Percentiles rank a stretch among this genome's conserved stretches.
Conservation (phyloP, 306 rosid genomes). For the Malus orientalis region DNA sequence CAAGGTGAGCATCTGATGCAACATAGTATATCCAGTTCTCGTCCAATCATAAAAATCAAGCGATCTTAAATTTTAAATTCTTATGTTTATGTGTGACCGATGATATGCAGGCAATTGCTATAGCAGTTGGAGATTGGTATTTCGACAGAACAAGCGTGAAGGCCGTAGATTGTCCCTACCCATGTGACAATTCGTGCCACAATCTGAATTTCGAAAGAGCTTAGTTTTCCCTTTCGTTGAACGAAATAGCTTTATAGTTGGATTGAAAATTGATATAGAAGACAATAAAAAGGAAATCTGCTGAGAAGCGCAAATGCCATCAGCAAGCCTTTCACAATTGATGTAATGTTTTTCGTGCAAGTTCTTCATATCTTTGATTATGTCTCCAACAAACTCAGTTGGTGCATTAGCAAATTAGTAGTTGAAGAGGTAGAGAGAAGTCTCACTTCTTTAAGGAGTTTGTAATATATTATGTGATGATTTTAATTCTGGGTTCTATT, state of each 20-base stretch:
- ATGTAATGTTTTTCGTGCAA: neutral
- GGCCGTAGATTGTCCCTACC: conserved; percentile 81
- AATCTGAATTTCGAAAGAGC: conserved; percentile 56
- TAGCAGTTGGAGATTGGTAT: conserved; percentile 94
- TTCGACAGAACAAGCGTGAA: conserved; percentile 60
- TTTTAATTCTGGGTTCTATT: neutral
- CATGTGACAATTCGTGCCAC: conserved; percentile 86
- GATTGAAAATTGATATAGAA: conserved; percentile 15
- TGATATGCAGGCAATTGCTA: conserved; percentile 61
- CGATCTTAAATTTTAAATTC: neutral
- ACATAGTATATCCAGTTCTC: neutral
- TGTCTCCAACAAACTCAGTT: neutral
- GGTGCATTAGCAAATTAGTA: neutral
- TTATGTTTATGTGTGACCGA: conserved; percentile 7
- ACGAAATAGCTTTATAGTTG: conserved; percentile 16
- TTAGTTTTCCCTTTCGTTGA: neutral
- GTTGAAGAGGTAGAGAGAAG: neutral
- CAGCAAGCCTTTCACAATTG: neutral
- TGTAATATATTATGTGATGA: neutral
- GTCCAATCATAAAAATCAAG: neutral
- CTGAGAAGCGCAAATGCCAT: neutral
- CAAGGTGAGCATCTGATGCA: conserved; percentile 42
- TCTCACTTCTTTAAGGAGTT: neutral
- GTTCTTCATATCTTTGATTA: neutral
- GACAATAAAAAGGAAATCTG: conserved; percentile 19